Base-by-base conservation (phyloP, 148 eudicot species). In the Camellia granthamiana region DNA sequence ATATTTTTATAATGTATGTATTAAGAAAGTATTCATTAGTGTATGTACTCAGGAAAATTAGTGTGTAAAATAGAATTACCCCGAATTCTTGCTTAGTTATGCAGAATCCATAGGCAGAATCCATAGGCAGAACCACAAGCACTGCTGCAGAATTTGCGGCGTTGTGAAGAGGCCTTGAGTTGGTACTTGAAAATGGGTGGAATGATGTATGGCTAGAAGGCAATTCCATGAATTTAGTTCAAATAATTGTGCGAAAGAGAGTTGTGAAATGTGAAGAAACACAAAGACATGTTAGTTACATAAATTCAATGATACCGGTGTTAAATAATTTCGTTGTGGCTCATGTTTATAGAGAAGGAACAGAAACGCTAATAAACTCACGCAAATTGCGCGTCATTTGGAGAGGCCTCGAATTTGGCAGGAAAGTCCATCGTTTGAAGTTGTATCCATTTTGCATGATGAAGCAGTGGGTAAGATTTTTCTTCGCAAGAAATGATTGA, bases 321-420 rank as follows among this genome's bases (percentile, higher is more conserved):
- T 42, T 96, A 15, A 74, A 89, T 2, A 87, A 87, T 6, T 96
- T 85, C n/a, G 43, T 81, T 0, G 19, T 92, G 70, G 94, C 91
- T 42, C 99, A 97, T 82, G 74, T 91, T 55, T 93, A 90, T 68
- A 80, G 99, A 16, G 95, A 96, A 77, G 98, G 99, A 5, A 97
- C 64, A 77, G 90, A 74, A 93, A 78, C 3, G 99, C 98, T 0
- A 94, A 97, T 84, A 97, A 81, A 55, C 86, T 97, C 14, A 98
- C 98, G 0, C 76, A 89, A 9, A 68, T 92, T 80, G 99, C 94
- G 18, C 87, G 94, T 74, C 75, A 76, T 4, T 78, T 88, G 75
- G 81, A 87, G 46, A 78, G 77, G 78, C 98, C 95, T 62, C 82
- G 81, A 14, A 80, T 94, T 71, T 97, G 98, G 98, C 82, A 75